Conservation (phyloP, 2,329 filamentous ascomycete species). For the Alternaria ventricosa region DNA sequence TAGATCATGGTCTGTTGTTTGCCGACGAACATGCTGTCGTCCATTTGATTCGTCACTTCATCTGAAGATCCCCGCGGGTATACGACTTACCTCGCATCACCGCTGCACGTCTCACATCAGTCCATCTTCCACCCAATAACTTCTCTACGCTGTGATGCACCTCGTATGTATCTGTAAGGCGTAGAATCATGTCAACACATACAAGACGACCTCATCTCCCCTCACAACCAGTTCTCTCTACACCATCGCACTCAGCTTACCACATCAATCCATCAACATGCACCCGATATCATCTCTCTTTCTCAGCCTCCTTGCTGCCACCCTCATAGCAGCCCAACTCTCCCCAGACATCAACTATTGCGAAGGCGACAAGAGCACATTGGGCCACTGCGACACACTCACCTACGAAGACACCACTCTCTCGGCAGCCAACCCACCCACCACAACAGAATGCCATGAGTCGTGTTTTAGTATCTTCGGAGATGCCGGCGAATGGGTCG, state of each 20-base stretch:
- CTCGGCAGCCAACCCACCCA: conserved; percentile 11
- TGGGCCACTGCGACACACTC: conserved; percentile 26
- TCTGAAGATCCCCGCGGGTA: background rate
- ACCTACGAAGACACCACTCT: conserved; percentile 23
- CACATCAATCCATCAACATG: background rate
- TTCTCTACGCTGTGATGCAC: background rate
- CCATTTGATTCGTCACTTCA: background rate
- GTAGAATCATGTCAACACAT: background rate
- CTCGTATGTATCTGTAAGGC: background rate
- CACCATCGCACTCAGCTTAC: background rate
- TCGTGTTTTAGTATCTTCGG: conserved; percentile 18
- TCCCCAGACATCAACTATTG: conserved; percentile 7
- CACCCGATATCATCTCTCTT: background rate
- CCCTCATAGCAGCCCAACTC: background rate
- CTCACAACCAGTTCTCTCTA: background rate
- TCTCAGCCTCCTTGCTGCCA: conserved; percentile 1
- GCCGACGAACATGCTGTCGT: background rate
- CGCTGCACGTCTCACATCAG: background rate
- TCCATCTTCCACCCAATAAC: background rate
- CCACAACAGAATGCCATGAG: conserved; percentile 19
- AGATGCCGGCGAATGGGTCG: conserved; percentile 32
- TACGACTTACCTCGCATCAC: background rate
- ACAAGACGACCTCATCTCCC: background rate
- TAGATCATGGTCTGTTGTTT: background rate
- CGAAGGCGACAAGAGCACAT: conserved; percentile 6